Conservation (phyloP, 2,329 filamentous ascomycete genomes). For the Penicillium decumbens region DNA sequence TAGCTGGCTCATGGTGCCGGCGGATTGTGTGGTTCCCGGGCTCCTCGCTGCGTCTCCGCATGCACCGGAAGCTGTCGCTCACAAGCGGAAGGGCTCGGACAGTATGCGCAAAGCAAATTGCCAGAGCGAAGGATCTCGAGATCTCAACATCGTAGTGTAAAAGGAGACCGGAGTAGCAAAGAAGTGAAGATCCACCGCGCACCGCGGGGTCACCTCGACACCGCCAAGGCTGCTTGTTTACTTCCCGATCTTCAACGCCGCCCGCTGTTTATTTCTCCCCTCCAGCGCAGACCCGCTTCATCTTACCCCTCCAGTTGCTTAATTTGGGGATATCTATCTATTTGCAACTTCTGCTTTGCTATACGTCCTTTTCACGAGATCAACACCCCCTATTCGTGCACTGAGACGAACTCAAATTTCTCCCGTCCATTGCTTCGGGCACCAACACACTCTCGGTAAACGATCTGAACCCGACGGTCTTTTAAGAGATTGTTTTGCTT, state of each 20-base stretch:
- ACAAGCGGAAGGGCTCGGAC: neutral
- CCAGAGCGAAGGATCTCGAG: neutral
- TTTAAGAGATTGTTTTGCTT: neutral
- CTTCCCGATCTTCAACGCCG: constrained; percentile 20
- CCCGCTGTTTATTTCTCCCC: constrained; percentile 18
- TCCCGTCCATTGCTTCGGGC: constrained; percentile 17
- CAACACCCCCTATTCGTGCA: constrained; percentile 5
- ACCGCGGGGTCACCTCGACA: constrained; percentile 21
- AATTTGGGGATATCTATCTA: neutral
- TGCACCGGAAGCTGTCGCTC: constrained; percentile 13
- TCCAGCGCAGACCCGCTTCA: constrained; percentile 1
- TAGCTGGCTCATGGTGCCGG: constrained; percentile 62
- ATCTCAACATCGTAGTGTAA: neutral
- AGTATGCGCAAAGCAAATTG: constrained; percentile 2
- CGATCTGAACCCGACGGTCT: neutral
- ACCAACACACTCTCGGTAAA: constrained; percentile 17
- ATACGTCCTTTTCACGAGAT: neutral
- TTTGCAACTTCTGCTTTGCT: neutral
- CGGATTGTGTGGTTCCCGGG: constrained; percentile 18
- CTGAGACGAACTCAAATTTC: constrained; percentile 11
- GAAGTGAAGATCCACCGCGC: constrained; percentile 15
- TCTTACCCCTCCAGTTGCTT: neutral
- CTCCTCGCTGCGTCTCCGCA: constrained; percentile 18
- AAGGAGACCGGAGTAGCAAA: constrained; percentile 4
- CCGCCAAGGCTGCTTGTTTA: constrained; percentile 27